Base-by-base conservation (phyloP, 2,329 filamentous ascomycete species). In the Diaporthe sp. region DNA sequence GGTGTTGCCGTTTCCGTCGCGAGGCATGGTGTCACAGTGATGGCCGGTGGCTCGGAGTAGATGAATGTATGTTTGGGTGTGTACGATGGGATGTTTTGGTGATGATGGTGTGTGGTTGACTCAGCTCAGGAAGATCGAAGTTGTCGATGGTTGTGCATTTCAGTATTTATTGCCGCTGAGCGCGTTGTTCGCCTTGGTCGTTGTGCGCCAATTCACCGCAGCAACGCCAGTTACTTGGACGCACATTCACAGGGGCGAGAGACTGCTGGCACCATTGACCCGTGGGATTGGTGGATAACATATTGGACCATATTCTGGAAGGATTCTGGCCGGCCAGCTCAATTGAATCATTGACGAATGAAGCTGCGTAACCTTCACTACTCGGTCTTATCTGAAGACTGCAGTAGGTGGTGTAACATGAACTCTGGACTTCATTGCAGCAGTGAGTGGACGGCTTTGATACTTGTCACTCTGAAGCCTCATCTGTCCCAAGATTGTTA, bases 1-100 rank as follows among this genome's bases (percentile, higher is more conserved):
- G 44, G 39, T 65, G 50, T 75, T 75, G 10, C 71, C 73, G 37
- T 70, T 65, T 6, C 15, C 70, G 65, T 66, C 56, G 39, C 65
- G 30, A 32, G 51, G 10, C 51, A 70, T 71, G 68, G 39, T 47
- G 66, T 44, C 25, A 12, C 4, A 27, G 39, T 70, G 17, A 17
- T 30, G 30, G 27, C 8, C 19, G 15, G 17, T 65, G 27, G 32
- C 30, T 50, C 22, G 37, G 63, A 22, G 30, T 51, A 15, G 17
- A 25, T 27, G 32, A 3, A 19, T 25, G 47, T 35, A 13, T 63
- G 25, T 19, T 30, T 53, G 27, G 4, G 59, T 27, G 58, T 27
- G 12, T 22, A 39, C 2, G 22, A 13, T 9, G 47, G 6, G 32
- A 13, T 19, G 63, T 37, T 17, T 25, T 37, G 30, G 15, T 27